Conservation (phyloP, 2,329 filamentous ascomycete species). For the Alternaria gansuensis region DNA sequence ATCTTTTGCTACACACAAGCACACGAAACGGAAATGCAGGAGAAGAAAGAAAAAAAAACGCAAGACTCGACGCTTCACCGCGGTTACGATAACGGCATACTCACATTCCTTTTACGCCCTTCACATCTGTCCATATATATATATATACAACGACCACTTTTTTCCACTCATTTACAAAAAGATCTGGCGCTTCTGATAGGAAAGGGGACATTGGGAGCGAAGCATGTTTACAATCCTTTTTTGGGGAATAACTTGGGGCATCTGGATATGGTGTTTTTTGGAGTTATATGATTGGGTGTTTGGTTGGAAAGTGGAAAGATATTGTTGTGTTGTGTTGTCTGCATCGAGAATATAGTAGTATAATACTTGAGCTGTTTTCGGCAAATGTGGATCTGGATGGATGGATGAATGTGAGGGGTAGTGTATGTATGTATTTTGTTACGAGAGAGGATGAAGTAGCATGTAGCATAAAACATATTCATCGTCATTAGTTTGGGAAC, state of each 20-base stretch:
- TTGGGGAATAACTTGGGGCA: neutral
- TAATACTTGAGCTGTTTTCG: neutral
- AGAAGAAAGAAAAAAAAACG: neutral
- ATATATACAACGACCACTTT: neutral
- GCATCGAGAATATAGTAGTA: neutral
- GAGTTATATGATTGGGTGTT: neutral
- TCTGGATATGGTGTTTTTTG: conserved; percentile 5
- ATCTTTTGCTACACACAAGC: neutral
- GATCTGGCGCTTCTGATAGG: conserved; percentile 2
- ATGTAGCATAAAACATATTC: neutral
- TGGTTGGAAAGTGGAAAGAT: neutral
- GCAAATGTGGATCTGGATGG: neutral
- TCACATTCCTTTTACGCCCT: conserved; percentile 25
- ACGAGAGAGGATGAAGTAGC: neutral
- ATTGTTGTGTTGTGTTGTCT: neutral
- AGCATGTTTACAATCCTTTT: neutral
- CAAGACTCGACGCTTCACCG: conserved; percentile 10
- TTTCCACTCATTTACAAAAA: conserved; percentile 27
- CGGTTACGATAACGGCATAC: conserved; percentile 32
- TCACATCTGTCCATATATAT: conserved; percentile 35
- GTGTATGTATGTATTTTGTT: neutral
- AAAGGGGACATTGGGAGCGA: neutral
- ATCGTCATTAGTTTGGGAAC: neutral
- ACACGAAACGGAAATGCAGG: neutral
- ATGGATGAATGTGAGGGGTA: neutral